A percentile compares a stretch with the other conserved stretches of the same genome.
These are phyloP conservation scores for Myxozyma geophila DNA, from an alignment of 805 yeast species.

Conservation along the genomic window DNA sequence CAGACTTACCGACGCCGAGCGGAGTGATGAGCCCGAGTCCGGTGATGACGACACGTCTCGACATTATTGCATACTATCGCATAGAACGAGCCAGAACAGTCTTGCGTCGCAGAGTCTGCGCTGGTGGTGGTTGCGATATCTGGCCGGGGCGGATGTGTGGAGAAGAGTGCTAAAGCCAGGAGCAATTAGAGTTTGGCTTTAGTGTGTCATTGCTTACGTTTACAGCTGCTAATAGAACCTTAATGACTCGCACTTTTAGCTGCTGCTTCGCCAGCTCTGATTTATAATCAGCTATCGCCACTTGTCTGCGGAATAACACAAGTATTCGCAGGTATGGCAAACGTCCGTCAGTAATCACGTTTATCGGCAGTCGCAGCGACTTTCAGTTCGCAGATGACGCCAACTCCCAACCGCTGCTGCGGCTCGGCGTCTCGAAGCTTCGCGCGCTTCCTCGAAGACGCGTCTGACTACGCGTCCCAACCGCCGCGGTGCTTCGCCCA, in stretches of 20 bases:
- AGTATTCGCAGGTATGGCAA: no score
- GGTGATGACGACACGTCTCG: conserved; percentile 78
- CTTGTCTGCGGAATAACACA: no score
- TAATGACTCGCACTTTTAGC: not conserved
- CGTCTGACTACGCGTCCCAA: conserved; percentile 1
- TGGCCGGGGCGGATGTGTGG: not conserved
- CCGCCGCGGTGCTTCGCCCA: not conserved
- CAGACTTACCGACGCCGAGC: conserved; percentile 68
- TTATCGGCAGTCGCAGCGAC: no score
- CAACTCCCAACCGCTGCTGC: not conserved
- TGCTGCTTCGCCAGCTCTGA: not conserved
- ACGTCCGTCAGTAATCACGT: no score
- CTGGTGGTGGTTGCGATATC: not conserved
- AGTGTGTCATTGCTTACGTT: no score
- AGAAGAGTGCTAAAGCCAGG: no score
- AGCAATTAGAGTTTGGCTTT: no score
- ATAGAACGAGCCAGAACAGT: not conserved
- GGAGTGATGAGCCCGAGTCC: conserved; percentile 91
- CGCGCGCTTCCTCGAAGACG: conserved; percentile 22
- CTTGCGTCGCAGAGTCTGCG: not conserved
- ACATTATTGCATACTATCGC: conserved; percentile 2
- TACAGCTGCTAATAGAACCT: no score
- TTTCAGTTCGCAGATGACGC: no score
- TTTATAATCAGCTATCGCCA: not conserved
- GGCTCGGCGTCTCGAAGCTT: conserved; percentile 4